These are phyloP conservation scores for Ascochyta fabae DNA, from an alignment of 2,329 filamentous ascomycete species.

Conservation along the genomic window DNA sequence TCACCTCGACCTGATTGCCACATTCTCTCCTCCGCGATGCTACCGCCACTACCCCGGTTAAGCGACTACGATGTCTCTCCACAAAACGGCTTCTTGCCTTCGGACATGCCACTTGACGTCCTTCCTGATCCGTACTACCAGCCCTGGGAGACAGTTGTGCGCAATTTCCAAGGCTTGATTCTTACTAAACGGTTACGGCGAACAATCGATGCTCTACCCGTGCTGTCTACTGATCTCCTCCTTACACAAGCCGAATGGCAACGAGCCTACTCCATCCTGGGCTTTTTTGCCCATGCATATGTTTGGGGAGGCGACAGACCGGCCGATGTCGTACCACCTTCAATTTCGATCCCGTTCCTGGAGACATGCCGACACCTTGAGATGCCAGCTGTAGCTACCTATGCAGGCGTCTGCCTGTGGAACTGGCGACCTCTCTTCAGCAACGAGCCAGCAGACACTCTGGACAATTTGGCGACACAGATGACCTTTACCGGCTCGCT, in stretches of 20 bases:
- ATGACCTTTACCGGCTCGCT: slow-evolving; percentile 91
- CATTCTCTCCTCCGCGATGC: slow-evolving; percentile 38
- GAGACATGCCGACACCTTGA: slow-evolving; percentile 79
- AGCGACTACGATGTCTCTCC: slow-evolving; percentile 82
- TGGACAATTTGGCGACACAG: slow-evolving; percentile 87
- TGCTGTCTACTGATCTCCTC: slow-evolving; percentile 82
- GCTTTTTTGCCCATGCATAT: slow-evolving; percentile 83
- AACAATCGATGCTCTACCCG: slow-evolving; percentile 79
- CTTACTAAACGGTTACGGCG: slow-evolving; percentile 82
- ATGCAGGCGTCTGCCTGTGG: slow-evolving; percentile 90
- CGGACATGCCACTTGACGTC: slow-evolving; percentile 76
- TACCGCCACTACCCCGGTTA: slow-evolving; percentile 56
- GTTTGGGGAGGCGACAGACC: slow-evolving; percentile 85
- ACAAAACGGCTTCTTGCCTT: slow-evolving; percentile 84
- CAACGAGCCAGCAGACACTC: slow-evolving; percentile 78
- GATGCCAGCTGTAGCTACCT: slow-evolving; percentile 90
- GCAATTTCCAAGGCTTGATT: slow-evolving; percentile 86
- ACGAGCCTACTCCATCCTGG: slow-evolving; percentile 79
- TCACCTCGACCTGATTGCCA: slow-evolving; percentile 1
- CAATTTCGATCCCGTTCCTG: slow-evolving; percentile 83
- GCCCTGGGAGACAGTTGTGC: slow-evolving; percentile 87
- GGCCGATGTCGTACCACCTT: slow-evolving; percentile 76
- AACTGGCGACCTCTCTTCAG: slow-evolving; percentile 94
- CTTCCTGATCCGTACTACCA: slow-evolving; percentile 92
- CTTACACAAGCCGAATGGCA: slow-evolving; percentile 89